Conservation (phyloP, 495 filamentous ascomycete genomes). For the Alectoria sarmentosa region DNA sequence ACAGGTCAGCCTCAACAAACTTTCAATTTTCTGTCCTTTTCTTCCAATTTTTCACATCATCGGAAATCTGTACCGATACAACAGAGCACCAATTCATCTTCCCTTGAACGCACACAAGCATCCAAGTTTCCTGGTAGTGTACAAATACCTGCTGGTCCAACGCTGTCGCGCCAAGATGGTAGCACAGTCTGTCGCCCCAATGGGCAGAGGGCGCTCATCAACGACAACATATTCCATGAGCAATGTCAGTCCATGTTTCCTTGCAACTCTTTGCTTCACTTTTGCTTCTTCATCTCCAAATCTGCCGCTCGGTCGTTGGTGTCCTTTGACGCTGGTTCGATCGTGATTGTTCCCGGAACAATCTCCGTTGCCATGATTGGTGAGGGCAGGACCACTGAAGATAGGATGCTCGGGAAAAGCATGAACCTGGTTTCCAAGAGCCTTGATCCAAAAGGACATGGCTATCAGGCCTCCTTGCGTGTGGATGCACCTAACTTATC, state of each 20-base stretch:
- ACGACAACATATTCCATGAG: conserved; percentile 23
- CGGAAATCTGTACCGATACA: not conserved
- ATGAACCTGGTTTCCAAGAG: not conserved
- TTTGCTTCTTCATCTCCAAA: not conserved
- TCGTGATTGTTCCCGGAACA: not conserved
- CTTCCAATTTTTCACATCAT: not conserved
- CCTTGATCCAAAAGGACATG: not conserved
- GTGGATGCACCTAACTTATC: not conserved
- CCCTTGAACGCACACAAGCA: not conserved
- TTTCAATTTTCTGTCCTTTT: not conserved
- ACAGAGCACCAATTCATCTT: too few species aligned
- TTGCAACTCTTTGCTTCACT: not conserved
- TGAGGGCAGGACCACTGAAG: not conserved
- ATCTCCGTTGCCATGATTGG: not conserved
- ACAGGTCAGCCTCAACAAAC: not conserved
- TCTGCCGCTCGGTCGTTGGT: not conserved
- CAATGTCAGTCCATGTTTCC: conserved; percentile 17
- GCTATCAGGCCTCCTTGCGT: not conserved
- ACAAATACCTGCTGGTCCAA: not conserved
- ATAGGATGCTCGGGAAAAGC: not conserved
- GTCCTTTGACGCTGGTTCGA: not conserved
- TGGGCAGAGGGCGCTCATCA: conserved; percentile 12
- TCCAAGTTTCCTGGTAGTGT: not conserved
- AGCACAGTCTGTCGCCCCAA: not conserved
- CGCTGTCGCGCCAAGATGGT: not conserved